Evolutionary conservation across 768 basidiomycete species (phyloP).

Genomic region (Atractiella rhizophila): DNA sequence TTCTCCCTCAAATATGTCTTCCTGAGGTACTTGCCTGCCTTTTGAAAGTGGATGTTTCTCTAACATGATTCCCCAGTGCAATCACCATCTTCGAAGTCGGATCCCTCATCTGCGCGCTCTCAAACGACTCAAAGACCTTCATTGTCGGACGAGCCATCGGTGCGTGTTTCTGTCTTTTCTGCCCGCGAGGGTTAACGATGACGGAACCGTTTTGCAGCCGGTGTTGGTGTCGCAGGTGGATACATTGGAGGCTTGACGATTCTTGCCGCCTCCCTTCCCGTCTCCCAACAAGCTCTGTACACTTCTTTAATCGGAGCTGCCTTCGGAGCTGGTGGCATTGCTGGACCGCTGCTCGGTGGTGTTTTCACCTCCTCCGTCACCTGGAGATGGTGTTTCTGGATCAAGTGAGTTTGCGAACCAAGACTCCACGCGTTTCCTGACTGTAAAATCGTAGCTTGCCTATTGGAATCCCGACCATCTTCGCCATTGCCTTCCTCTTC

Average conservation of each 20-base stretch:
- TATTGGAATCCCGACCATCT: too few relatives aligned
- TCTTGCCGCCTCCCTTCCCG: too few relatives aligned
- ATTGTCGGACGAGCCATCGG: conserved; percentile 28
- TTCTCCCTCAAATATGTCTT: too few relatives aligned
- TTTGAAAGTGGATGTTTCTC: too few relatives aligned
- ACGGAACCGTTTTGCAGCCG: conserved; percentile 19
- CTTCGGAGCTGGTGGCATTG: conserved; percentile 20
- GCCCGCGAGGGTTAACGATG: conserved; percentile 17
- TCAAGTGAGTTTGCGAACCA: conserved; percentile 8
- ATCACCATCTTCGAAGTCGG: conserved; percentile 27
- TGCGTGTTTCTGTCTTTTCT: conserved; percentile 16
- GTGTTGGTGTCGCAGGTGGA: too few relatives aligned
- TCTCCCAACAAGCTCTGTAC: too few relatives aligned
- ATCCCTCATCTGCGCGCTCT: conserved; percentile 26
- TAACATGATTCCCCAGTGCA: too few relatives aligned
- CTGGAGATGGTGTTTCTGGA: conserved; percentile 33
- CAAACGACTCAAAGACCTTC: conserved; percentile 17
- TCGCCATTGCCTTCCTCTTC: conserved; percentile 1
- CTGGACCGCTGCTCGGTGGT: conserved; percentile 22
- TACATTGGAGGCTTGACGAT: too few relatives aligned
- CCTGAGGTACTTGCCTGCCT: too few relatives aligned
- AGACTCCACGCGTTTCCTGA: too few relatives aligned
- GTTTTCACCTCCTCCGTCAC: too few relatives aligned
- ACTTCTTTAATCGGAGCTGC: conserved; percentile 23
- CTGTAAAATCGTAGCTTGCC: too few relatives aligned